Percentiles rank a stretch among this genome's conserved stretches.
Conservation (phyloP, 768 basidiomycete species). For the Hypholoma sublateritium region DNA sequence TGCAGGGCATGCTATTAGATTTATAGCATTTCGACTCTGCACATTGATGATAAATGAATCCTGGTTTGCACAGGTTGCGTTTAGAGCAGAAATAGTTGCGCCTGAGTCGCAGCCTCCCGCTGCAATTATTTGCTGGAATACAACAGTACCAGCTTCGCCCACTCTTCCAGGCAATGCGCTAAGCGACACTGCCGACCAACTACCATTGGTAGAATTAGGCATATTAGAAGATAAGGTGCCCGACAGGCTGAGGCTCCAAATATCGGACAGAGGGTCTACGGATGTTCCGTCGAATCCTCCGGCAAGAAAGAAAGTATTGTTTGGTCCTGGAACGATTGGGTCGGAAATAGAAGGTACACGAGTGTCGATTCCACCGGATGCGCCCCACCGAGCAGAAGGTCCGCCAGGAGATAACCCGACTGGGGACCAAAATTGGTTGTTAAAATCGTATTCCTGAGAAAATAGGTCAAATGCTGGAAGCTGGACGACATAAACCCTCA, state of each 20-base stretch:
- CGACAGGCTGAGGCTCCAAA: slow-evolving; percentile 70
- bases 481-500: neutral
- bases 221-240: slow-evolving; percentile 74
- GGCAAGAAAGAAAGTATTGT: slow-evolving; percentile 71
- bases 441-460: slow-evolving; percentile 74
- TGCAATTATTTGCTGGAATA: slow-evolving; percentile 51
- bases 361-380: slow-evolving; percentile 72
- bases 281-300: slow-evolving; percentile 62
- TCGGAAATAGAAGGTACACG: slow-evolving; percentile 44
- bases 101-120: slow-evolving; percentile 59
- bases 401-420: slow-evolving; percentile 49
- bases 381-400: slow-evolving; percentile 68
- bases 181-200: slow-evolving; percentile 56
- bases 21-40: slow-evolving; percentile 30
- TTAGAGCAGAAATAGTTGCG: slow-evolving; percentile 27
- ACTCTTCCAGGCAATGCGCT: slow-evolving; percentile 38
- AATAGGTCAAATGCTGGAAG: neutral
- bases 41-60: slow-evolving; percentile 58
- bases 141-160: slow-evolving; percentile 58
- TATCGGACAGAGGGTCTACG: slow-evolving; percentile 53
- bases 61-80: slow-evolving; percentile 55
- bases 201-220: slow-evolving; percentile 46
- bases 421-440: slow-evolving; percentile 73
- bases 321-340: slow-evolving; percentile 49
- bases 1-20: slow-evolving; percentile 58